phyloP scores from a whole-genome alignment of 2,329 filamentous ascomycete species.

The Xylariales sp. region DNA sequence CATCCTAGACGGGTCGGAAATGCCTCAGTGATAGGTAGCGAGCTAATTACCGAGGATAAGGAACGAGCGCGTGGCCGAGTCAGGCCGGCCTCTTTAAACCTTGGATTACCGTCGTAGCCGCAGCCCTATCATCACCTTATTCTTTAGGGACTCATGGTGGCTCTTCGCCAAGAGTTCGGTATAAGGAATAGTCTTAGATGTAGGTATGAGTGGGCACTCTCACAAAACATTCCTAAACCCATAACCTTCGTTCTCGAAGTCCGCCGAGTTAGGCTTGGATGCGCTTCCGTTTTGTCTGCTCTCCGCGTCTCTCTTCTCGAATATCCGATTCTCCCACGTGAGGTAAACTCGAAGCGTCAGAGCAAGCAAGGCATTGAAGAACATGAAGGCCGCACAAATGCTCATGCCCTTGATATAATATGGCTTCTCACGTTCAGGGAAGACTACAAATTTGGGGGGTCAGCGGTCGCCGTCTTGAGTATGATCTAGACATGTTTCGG shows the following conservation, averaged over 20 bases:
- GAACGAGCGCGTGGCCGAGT: conserved; percentile 9
- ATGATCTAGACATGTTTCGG: background rate
- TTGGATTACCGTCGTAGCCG: background rate
- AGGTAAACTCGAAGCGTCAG: conserved; percentile 51
- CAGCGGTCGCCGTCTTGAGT: conserved; percentile 4
- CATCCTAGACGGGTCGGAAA: background rate
- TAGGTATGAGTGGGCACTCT: conserved; percentile 3
- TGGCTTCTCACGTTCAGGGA: conserved; percentile 58
- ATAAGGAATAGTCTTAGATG: too few relatives aligned
- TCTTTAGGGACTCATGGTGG: background rate
- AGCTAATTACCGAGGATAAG: background rate
- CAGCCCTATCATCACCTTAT: background rate
- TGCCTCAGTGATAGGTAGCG: background rate
- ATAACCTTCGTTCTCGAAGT: conserved; percentile 39
- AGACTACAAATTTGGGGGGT: conserved; percentile 53
- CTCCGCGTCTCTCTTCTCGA: conserved; percentile 48
- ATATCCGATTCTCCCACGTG: conserved; percentile 49
- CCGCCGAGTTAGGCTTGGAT: conserved; percentile 18
- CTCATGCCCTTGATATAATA: conserved; percentile 54
- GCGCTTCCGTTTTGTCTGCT: conserved; percentile 17
- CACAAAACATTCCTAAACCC: conserved; percentile 40
- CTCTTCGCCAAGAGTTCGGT: background rate
- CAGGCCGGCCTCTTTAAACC: conserved; percentile 11
- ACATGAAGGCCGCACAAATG: conserved; percentile 52
- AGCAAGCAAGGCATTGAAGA: conserved; percentile 54